Percentiles rank a stretch among this genome's conserved stretches.
These are phyloP conservation scores for Alternaria arbusti DNA, from an alignment of 2,329 filamentous ascomycete species.

Conservation along the genomic window DNA sequence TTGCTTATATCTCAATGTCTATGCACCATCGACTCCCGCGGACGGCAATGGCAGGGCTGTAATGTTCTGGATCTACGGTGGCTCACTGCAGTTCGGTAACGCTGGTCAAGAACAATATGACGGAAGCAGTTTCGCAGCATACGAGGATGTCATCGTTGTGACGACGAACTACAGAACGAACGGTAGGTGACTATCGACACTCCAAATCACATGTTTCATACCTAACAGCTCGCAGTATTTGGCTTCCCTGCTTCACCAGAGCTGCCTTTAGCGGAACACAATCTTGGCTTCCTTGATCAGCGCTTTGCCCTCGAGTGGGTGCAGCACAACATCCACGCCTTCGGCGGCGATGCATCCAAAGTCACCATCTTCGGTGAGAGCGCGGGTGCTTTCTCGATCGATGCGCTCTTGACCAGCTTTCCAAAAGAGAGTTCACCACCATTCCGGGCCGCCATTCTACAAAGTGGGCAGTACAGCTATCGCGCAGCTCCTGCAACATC, in stretches of 20 bases:
- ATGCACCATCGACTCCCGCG: slow-evolving; percentile 32
- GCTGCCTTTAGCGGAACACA: slow-evolving; percentile 36
- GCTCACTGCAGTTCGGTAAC: slow-evolving; percentile 32
- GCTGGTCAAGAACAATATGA: slow-evolving; percentile 32
- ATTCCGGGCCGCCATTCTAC: slow-evolving; percentile 38
- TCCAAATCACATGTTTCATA: too few relatives aligned
- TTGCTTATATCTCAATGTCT: slow-evolving; percentile 51
- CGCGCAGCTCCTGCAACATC: slow-evolving; percentile 13
- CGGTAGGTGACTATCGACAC: neutral
- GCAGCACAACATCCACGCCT: slow-evolving; percentile 55
- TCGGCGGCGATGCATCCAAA: slow-evolving; percentile 57
- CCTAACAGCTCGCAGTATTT: slow-evolving; percentile 26
- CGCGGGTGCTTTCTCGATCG: slow-evolving; percentile 34
- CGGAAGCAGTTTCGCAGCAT: slow-evolving; percentile 34
- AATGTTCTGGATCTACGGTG: slow-evolving; percentile 43
- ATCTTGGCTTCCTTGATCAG: slow-evolving; percentile 64
- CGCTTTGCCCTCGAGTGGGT: slow-evolving; percentile 63
- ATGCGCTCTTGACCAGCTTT: slow-evolving; percentile 37
- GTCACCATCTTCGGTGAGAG: slow-evolving; percentile 55
- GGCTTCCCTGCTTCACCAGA: slow-evolving; percentile 35
- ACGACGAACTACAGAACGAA: slow-evolving; percentile 41
- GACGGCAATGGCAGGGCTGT: slow-evolving; percentile 28
- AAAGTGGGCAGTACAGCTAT: slow-evolving; percentile 36
- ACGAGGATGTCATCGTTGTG: slow-evolving; percentile 40
- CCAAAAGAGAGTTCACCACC: slow-evolving; percentile 25